These are phyloP conservation scores for Glomus cerebriforme DNA, from an alignment of 192 early-diverging fungal genomes.

Conservation along the genomic window DNA sequence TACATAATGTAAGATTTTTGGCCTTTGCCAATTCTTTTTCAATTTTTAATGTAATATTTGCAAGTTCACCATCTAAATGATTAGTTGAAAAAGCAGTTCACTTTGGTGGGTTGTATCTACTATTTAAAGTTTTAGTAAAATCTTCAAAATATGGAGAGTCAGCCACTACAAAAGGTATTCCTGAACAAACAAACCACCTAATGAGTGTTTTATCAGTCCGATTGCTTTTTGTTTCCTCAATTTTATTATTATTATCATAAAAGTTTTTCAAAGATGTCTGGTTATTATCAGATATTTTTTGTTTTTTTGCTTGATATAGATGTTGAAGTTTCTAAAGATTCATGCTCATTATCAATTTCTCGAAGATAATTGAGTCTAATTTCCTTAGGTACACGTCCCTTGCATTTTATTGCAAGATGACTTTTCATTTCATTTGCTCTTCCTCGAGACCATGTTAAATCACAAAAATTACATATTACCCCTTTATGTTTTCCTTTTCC, in stretches of 20 bases:
- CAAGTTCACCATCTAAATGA: neutral
- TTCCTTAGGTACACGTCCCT: neutral
- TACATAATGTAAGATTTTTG: constrained; percentile 12
- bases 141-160: neutral
- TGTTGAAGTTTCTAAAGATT: neutral
- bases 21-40: neutral
- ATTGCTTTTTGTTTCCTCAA: neutral
- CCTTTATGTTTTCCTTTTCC: neutral
- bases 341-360: neutral
- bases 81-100: neutral
- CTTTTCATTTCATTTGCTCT: neutral
- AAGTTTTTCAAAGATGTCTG: neutral
- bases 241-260: neutral
- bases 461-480: neutral
- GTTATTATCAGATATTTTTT: neutral
- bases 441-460: neutral
- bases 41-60: neutral
- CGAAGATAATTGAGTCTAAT: neutral
- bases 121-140: neutral
- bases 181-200: neutral
- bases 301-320: neutral
- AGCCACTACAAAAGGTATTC: neutral
- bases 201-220: neutral
- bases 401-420: neutral
- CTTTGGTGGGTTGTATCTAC: neutral